A percentile compares a stretch with the other conserved stretches of the same genome.
Conservation (phyloP, 306 rosid genomes). For the Senna siamea region DNA sequence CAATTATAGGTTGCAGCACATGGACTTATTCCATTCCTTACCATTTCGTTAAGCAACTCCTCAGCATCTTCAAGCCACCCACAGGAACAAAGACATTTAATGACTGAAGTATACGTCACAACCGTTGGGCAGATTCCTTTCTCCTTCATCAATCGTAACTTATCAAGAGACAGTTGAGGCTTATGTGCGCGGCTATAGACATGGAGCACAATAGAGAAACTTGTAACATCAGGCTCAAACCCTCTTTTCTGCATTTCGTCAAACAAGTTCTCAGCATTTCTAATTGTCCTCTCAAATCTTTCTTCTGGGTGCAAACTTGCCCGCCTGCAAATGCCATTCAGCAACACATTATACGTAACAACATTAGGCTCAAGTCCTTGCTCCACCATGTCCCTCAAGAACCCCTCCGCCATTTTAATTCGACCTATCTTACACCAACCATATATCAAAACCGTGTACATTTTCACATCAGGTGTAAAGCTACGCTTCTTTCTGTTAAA, state of each 20-base stretch:
- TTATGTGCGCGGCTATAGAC: conserved; percentile 92
- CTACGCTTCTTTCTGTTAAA: conserved; percentile 58
- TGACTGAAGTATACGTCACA: conserved; percentile 76
- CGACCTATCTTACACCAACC: conserved; percentile 90
- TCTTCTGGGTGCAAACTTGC: conserved; percentile 82
- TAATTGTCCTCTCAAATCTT: conserved; percentile 78
- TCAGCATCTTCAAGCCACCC: conserved; percentile 85
- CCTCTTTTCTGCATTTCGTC: conserved; percentile 76
- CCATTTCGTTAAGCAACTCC: conserved; percentile 74
- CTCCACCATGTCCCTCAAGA: conserved; percentile 67
- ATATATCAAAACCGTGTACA: conserved; percentile 72
- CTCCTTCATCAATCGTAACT: conserved; percentile 68
- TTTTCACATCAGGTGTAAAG: conserved; percentile 53
- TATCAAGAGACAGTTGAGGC: conserved; percentile 76
- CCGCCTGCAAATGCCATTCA: conserved; percentile 85
- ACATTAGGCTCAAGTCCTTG: conserved; percentile 77
- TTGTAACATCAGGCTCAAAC: conserved; percentile 87
- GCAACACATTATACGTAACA: conserved; percentile 73
- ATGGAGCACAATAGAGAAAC: conserved; percentile 82
- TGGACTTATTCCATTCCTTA: conserved; percentile 64
- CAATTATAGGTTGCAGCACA: conserved; percentile 78
- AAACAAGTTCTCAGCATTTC: conserved; percentile 71
- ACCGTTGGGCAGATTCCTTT: conserved; percentile 71
- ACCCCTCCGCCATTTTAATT: conserved; percentile 54
- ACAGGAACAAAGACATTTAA: conserved; percentile 81